Evolutionary conservation across 345 rosid genomes (phyloP).

Genomic region (Gossypium australe): DNA sequence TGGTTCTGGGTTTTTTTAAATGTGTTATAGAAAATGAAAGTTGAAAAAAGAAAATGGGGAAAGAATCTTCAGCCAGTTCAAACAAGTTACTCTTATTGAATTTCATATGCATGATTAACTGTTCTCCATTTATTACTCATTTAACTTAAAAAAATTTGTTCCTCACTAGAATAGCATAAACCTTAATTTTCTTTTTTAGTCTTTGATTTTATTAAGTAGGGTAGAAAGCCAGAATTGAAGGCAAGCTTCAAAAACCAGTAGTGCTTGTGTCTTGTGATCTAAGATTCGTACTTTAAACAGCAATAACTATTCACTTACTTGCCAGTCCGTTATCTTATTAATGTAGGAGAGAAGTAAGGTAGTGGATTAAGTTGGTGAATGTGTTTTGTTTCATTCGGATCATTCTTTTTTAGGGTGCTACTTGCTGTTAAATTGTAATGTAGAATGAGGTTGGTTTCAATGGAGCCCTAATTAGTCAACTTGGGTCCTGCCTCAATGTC

Average conservation of each 20-base stretch:
- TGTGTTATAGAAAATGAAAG: neutral
- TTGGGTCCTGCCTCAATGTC: neutral
- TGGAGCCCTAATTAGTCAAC: neutral
- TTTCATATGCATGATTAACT: conserved; percentile 7
- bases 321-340: neutral
- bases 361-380: neutral
- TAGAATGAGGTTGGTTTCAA: neutral
- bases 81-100: neutral
- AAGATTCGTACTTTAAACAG: neutral
- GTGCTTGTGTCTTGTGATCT: neutral
- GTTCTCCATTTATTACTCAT: conserved; percentile 54
- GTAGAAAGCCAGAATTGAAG: neutral
- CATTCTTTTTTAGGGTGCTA: neutral
- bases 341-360: conserved; percentile 1
- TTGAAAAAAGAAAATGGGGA: neutral
- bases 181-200: neutral
- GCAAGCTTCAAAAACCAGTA: neutral
- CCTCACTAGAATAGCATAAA: neutral
- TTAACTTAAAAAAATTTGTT: neutral
- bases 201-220: neutral
- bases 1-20: no score
- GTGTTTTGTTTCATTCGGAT: neutral
- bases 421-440: neutral
- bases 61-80: neutral
- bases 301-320: neutral